Conservation (phyloP, 2,329 filamentous ascomycete species). For the Aspergillus thermomutatus region DNA sequence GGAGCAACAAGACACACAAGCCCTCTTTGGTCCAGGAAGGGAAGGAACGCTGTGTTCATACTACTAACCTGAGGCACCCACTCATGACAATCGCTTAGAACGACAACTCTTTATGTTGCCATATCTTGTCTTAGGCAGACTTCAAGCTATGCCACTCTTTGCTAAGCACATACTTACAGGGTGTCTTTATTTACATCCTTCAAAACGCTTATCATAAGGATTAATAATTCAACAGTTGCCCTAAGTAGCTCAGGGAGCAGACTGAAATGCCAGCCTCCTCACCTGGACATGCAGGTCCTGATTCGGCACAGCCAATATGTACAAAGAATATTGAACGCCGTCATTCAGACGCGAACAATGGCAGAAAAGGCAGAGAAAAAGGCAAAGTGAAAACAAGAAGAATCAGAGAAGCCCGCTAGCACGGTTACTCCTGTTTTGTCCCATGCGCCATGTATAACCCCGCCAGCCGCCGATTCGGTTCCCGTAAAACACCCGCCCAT, state of each 20-base stretch:
- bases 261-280: not conserved
- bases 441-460: conserved; percentile 26
- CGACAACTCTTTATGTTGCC: not conserved
- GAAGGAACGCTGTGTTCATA: not conserved
- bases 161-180: not conserved
- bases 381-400: conserved; percentile 12
- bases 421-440: conserved; percentile 24
- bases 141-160: not conserved
- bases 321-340: conserved; percentile 25
- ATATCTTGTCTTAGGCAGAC: not conserved
- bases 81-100: not conserved
- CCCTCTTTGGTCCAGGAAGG: conserved; percentile 1
- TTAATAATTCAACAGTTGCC: not conserved
- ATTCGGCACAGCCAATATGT: conserved; percentile 23
- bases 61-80: not conserved
- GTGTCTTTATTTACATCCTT: not conserved
- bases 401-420: conserved; percentile 24
- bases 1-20: conserved; percentile 2
- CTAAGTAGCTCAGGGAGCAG: not conserved
- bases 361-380: conserved; percentile 13
- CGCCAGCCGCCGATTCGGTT: conserved; percentile 21
- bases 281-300: not conserved
- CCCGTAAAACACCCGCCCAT: conserved; percentile 25
- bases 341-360: conserved; percentile 8
- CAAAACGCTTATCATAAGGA: not conserved